A percentile compares a stretch with the other conserved stretches of the same genome.
Evolutionary conservation across 257 asterid species (phyloP).

Genomic region (Verbascum thapsus): DNA sequence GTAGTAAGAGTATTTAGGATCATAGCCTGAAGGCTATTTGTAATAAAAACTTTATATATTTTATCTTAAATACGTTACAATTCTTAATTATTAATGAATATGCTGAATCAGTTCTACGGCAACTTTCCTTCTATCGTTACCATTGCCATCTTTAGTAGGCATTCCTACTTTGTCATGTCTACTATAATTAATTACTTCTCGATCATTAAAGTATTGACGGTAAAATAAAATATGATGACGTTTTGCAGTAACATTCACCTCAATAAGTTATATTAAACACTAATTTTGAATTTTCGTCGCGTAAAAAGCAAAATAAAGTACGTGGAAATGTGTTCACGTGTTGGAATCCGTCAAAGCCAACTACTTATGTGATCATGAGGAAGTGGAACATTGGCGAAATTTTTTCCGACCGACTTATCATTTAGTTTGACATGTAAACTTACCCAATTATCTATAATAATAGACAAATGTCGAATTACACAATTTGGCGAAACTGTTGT

Average conservation of each 20-base stretch:
- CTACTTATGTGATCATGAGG: conserved; percentile 6
- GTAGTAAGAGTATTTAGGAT: background rate
- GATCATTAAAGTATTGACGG: background rate
- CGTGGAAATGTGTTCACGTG: background rate
- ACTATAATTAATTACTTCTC: background rate
- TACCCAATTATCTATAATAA: background rate
- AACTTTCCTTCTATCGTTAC: background rate
- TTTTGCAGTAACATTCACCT: background rate
- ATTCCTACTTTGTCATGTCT: background rate
- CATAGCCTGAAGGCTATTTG: conserved; percentile 6
- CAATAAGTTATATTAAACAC: background rate
- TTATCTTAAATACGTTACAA: background rate
- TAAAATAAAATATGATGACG: background rate
- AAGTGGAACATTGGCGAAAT: background rate
- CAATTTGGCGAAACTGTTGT: conserved; percentile 3
- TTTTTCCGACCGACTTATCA: background rate
- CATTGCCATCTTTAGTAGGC: background rate
- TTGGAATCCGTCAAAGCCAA: conserved; percentile 12
- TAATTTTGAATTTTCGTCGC: conserved; percentile 7
- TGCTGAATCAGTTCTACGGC: background rate
- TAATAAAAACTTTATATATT: background rate
- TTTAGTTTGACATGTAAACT: conserved; percentile 4
- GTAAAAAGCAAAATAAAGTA: background rate
- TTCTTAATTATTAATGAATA: background rate
- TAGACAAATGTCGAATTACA: conserved; percentile 2